Conservation (phyloP, 2,329 filamentous ascomycete species). For the Hypomyces rosellus region DNA sequence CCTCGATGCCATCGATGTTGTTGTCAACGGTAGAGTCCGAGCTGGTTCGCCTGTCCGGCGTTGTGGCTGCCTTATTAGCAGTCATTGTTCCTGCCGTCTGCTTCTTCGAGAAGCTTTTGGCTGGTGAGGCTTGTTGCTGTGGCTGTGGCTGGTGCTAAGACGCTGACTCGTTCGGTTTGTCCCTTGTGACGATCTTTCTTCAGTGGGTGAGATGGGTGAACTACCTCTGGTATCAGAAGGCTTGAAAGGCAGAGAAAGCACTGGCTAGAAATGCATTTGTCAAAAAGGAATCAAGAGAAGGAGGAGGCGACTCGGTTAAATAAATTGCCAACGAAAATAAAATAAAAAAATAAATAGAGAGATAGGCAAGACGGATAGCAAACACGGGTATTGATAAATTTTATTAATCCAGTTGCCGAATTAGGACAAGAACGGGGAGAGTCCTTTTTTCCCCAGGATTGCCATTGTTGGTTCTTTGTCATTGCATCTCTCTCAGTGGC, state of each 20-base stretch:
- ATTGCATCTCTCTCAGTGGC: too few relatives aligned
- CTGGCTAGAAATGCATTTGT: neutral
- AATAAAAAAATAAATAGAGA: too few relatives aligned
- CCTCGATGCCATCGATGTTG: slow-evolving; percentile 18
- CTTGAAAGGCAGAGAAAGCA: neutral
- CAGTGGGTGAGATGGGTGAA: neutral
- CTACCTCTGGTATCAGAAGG: neutral
- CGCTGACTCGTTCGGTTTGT: neutral
- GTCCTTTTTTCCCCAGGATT: too few relatives aligned
- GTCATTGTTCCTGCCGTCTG: neutral
- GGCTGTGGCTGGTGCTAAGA: neutral
- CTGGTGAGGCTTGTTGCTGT: neutral
- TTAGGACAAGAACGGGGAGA: too few relatives aligned
- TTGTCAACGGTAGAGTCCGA: slow-evolving; percentile 22
- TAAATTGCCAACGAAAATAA: too few relatives aligned
- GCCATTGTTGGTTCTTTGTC: too few relatives aligned
- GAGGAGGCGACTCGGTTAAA: too few relatives aligned
- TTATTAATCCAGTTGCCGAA: too few relatives aligned
- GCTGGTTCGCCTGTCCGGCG: slow-evolving; percentile 18
- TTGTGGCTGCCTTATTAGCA: slow-evolving; percentile 9
- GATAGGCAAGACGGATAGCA: too few relatives aligned
- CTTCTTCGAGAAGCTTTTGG: neutral
- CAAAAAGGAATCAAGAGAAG: too few relatives aligned
- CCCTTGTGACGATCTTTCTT: neutral
- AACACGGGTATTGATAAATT: too few relatives aligned